A percentile compares a stretch with the other conserved stretches of the same genome.
Evolutionary conservation across 1,284 basidiomycete genomes (phyloP).

Genomic region (Hemileia vastatrix): DNA sequence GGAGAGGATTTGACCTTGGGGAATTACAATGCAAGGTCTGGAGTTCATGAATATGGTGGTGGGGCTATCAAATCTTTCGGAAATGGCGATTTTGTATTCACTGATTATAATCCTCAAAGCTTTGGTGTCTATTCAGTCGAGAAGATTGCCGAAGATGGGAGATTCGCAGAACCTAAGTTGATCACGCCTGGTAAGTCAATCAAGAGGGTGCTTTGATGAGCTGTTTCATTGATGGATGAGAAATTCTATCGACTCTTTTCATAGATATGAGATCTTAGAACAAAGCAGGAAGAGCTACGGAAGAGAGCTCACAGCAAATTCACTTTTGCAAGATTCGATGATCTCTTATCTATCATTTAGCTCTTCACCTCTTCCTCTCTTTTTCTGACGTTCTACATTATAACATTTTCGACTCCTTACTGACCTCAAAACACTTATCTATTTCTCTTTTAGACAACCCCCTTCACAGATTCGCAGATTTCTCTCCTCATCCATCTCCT

Average conservation of each 20-base stretch:
- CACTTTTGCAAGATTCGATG: too few relatives aligned
- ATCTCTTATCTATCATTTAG: neutral
- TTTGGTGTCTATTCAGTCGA: constrained; percentile 50
- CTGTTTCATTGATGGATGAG: too few relatives aligned
- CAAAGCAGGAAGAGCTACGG: too few relatives aligned
- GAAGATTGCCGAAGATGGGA: too few relatives aligned
- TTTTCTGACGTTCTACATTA: too few relatives aligned
- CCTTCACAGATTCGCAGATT: constrained; percentile 54
- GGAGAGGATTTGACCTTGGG: constrained; percentile 51
- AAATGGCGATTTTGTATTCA: constrained; percentile 53
- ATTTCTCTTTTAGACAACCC: constrained; percentile 47
- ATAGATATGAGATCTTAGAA: neutral
- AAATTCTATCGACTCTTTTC: too few relatives aligned
- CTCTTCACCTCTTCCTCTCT: neutral
- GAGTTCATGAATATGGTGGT: constrained; percentile 56
- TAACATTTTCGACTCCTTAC: too few relatives aligned
- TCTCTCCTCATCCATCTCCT: constrained; percentile 43
- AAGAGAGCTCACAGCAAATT: too few relatives aligned
- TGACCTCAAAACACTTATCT: neutral
- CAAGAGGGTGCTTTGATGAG: neutral
- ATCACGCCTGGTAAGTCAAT: constrained; percentile 55
- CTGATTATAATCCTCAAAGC: constrained; percentile 51
- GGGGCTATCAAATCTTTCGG: constrained; percentile 51
- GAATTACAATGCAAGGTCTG: constrained; percentile 54
- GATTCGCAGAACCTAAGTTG: constrained; percentile 49